These are phyloP conservation scores for Phytophthora ramorum DNA, from an alignment of 352 stramenopile genomes.

Conservation along the genomic window DNA sequence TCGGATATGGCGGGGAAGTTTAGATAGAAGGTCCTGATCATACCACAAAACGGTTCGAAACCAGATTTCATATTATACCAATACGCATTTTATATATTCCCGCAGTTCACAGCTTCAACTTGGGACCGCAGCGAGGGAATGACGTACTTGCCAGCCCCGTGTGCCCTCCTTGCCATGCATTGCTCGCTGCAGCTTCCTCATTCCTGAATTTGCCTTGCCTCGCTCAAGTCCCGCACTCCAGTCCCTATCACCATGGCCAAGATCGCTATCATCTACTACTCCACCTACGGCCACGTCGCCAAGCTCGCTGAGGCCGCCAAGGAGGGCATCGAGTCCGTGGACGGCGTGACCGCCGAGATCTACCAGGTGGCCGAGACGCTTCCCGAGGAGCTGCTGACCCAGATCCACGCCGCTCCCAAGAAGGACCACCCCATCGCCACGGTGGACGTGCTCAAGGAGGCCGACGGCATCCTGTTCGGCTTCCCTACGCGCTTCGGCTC, in stretches of 20 bases:
- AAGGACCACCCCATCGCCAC: constrained; percentile 37
- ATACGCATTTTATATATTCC: neutral
- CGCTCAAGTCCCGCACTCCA: constrained; percentile 12
- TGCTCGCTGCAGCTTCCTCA: constrained; percentile 2
- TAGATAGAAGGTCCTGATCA: no score
- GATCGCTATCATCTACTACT: constrained; percentile 42
- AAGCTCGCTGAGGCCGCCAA: constrained; percentile 30
- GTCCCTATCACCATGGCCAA: constrained; percentile 25
- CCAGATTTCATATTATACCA: neutral
- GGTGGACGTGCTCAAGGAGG: constrained; percentile 31
- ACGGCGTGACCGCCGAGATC: constrained; percentile 31
- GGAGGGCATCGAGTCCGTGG: constrained; percentile 27
- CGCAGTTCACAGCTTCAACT: constrained; percentile 13
- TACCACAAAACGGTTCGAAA: neutral
- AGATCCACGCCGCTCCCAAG: constrained; percentile 32
- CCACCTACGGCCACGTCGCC: constrained; percentile 34
- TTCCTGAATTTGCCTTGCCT: constrained; percentile 27
- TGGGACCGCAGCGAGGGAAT: neutral
- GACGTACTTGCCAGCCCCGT: constrained; percentile 1
- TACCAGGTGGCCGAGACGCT: constrained; percentile 31
- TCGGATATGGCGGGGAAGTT: neutral
- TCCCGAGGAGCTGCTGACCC: constrained; percentile 12
- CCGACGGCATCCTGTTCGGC: constrained; percentile 36
- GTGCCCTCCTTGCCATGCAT: constrained; percentile 8
- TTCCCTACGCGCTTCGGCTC: constrained; percentile 40